Percentiles rank a stretch among this genome's conserved stretches.
Evolutionary conservation across 2,329 filamentous ascomycete genomes (phyloP).

Genomic region (Scleromitrula shiraiana): DNA sequence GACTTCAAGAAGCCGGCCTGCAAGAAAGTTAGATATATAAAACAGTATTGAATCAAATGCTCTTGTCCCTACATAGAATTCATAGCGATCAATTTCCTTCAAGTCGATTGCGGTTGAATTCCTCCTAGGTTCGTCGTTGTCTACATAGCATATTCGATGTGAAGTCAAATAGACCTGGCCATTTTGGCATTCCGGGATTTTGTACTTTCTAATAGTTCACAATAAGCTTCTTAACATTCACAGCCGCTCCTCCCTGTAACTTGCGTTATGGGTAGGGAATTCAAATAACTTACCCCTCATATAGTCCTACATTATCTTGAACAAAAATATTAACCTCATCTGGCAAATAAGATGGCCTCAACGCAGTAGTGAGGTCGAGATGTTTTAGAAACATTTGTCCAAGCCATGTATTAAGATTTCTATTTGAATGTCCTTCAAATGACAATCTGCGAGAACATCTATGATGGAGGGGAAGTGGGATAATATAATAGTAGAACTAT

Average conservation of each 20-base stretch:
- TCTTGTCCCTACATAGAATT: conserved; percentile 63
- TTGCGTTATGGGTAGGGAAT: no score
- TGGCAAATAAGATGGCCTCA: conserved; percentile 83
- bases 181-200: conserved; percentile 88
- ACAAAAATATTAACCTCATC: conserved; percentile 95
- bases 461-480: neutral
- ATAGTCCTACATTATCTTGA: conserved; percentile 93
- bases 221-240: conserved; percentile 1
- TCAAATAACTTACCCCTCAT: conserved; percentile 85
- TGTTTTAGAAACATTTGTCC: conserved; percentile 95
- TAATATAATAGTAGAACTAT: neutral
- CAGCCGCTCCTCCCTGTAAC: neutral
- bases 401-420: conserved; percentile 31
- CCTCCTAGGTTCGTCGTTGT: conserved; percentile 75
- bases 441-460: conserved; percentile 1
- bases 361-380: conserved; percentile 90
- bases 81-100: conserved; percentile 82
- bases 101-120: conserved; percentile 80
- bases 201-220: conserved; percentile 76
- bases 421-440: neutral
- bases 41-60: neutral
- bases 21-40: conserved; percentile 17
- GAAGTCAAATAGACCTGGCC: conserved; percentile 95
- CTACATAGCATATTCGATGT: conserved; percentile 91
- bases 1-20: conserved; percentile 90